Evolutionary conservation across 129 eudicot genomes (phyloP).

Genomic region (Artemisia tridentata): DNA sequence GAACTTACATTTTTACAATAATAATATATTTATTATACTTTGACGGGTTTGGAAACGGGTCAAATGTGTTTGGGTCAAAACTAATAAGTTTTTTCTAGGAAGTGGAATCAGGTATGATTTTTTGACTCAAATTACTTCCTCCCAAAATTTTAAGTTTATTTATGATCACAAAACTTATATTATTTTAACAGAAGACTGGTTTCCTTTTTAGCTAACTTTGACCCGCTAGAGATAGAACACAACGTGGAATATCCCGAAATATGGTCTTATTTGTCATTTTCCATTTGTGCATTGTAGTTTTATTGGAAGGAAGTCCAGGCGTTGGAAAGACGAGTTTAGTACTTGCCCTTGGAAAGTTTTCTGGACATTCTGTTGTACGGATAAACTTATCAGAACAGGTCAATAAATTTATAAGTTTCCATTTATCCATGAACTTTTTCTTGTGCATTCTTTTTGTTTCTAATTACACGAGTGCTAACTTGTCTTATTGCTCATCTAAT

Average conservation of each 20-base stretch:
- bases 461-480: constrained; percentile 4
- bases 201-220: too few species aligned
- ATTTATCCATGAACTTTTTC: background rate
- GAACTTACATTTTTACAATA: too few species aligned
- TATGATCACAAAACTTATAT: background rate
- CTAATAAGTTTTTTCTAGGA: background rate
- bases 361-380: constrained; percentile 91
- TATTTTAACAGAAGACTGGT: background rate
- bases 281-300: constrained; percentile 45
- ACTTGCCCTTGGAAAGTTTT: constrained; percentile 72
- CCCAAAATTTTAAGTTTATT: background rate
- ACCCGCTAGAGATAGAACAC: constrained; percentile 8
- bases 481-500: constrained; percentile 14
- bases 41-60: too few species aligned
- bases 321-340: constrained; percentile 97
- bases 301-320: constrained; percentile 99
- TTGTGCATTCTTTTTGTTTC: background rate
- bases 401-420: background rate
- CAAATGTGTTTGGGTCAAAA: too few species aligned
- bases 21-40: too few species aligned
- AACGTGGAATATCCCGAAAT: background rate
- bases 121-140: too few species aligned
- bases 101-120: too few species aligned
- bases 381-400: constrained; percentile 99
- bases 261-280: constrained; percentile 13